phyloP scores from a whole-genome alignment of 2,329 filamentous ascomycete species.

The Epichloe sylvatica region DNA sequence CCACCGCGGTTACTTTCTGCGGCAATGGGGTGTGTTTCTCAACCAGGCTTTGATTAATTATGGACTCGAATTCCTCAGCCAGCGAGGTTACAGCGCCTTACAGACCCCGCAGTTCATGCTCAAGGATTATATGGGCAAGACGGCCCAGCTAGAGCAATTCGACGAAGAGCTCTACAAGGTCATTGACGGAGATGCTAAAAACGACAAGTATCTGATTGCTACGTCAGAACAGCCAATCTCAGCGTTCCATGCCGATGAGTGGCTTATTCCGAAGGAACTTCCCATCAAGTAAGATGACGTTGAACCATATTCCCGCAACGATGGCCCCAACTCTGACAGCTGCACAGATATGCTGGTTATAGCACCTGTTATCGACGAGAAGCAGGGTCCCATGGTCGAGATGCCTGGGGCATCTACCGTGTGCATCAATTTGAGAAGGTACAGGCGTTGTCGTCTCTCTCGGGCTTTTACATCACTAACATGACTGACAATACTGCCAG shows the following conservation, averaged over 20 bases:
- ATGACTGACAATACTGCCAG: slow-evolving; percentile 9
- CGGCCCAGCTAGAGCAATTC: slow-evolving; percentile 90
- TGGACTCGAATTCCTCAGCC: slow-evolving; percentile 73
- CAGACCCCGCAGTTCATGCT: slow-evolving; percentile 92
- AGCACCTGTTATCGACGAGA: slow-evolving; percentile 94
- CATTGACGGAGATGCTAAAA: slow-evolving; percentile 68
- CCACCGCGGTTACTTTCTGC: slow-evolving; percentile 86
- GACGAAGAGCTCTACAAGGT: slow-evolving; percentile 99
- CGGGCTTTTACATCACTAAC: not conserved
- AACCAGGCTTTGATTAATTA: slow-evolving; percentile 94
- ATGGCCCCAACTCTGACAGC: not conserved
- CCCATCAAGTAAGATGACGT: slow-evolving; percentile 55
- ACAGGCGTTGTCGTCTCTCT: not conserved
- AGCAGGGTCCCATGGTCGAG: slow-evolving; percentile 70
- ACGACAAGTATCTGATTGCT: slow-evolving; percentile 68
- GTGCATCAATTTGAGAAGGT: slow-evolving; percentile 97
- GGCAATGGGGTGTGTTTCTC: slow-evolving; percentile 76
- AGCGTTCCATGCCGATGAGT: slow-evolving; percentile 84
- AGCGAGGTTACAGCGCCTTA: slow-evolving; percentile 67
- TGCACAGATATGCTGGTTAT: slow-evolving; percentile 77
- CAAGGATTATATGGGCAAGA: slow-evolving; percentile 93
- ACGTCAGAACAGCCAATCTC: slow-evolving; percentile 94
- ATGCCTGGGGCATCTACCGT: slow-evolving; percentile 96
- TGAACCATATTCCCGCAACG: not conserved
- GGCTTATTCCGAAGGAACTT: slow-evolving; percentile 71